Evolutionary conservation across 1,284 basidiomycete genomes (phyloP).

Genomic region (Schizophyllum commune): DNA sequence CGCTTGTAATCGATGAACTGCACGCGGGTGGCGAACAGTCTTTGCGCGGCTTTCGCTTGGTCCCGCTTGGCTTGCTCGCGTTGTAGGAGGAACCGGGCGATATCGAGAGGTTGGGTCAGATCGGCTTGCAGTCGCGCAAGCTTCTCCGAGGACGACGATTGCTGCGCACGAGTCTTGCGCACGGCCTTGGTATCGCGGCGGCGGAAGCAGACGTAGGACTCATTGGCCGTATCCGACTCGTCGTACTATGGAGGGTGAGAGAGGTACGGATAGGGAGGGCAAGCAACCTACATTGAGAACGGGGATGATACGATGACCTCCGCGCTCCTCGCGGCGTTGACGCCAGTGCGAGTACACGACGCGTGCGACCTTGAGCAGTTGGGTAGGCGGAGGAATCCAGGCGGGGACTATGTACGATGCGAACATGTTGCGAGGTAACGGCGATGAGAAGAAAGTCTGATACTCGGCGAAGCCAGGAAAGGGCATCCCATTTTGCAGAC

Average conservation of each 20-base stretch:
- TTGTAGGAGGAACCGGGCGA: constrained; percentile 60
- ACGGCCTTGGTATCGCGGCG: constrained; percentile 91
- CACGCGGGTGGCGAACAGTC: constrained; percentile 76
- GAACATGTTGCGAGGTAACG: constrained; percentile 51
- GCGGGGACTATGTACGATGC: constrained; percentile 54
- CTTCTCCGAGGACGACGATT: constrained; percentile 84
- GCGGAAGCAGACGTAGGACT: constrained; percentile 98
- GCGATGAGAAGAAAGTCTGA: constrained; percentile 58
- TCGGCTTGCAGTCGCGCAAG: constrained; percentile 77
- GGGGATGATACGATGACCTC: constrained; percentile 74
- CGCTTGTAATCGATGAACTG: constrained; percentile 76
- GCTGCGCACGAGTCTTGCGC: constrained; percentile 89
- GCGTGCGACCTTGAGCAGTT: constrained; percentile 57
- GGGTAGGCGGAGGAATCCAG: constrained; percentile 52
- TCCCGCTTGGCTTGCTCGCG: constrained; percentile 78
- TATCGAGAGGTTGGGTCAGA: constrained; percentile 62
- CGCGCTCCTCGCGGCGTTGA: constrained; percentile 62
- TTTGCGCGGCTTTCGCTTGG: constrained; percentile 45
- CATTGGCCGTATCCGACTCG: constrained; percentile 84
- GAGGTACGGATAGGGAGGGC: background rate
- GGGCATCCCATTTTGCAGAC: constrained; percentile 43
- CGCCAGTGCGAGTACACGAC: constrained; percentile 78
- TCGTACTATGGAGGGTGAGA: constrained; percentile 53
- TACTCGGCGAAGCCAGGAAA: constrained; percentile 60
- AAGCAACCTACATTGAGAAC: constrained; percentile 57